Evolutionary conservation across 139 green algal genomes (phyloP).

Genomic region (Choricystis sp.): DNA sequence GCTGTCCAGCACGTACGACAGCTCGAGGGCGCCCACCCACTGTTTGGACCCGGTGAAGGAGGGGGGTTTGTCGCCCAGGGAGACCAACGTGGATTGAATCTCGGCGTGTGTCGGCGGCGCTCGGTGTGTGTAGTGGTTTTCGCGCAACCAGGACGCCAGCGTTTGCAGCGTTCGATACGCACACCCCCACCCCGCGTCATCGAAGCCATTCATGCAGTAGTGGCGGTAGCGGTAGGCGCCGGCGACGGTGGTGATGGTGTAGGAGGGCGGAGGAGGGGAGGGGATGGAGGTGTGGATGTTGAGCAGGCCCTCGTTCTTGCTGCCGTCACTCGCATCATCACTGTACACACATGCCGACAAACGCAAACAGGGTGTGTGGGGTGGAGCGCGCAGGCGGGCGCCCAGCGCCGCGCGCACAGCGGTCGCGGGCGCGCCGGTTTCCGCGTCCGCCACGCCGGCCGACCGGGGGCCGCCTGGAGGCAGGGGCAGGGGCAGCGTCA

Average conservation of each 20-base stretch:
- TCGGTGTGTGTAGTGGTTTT: constrained; percentile 78
- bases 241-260: background rate
- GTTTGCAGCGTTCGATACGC: constrained; percentile 94
- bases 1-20: constrained; percentile 72
- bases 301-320: too few relatives aligned
- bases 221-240: background rate
- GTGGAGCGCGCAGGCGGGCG: too few relatives aligned
- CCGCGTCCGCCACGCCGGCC: too few relatives aligned
- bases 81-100: constrained; percentile 69
- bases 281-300: background rate
- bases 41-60: constrained; percentile 66
- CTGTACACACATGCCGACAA: too few relatives aligned
- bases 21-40: constrained; percentile 92
- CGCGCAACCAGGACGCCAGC: constrained; percentile 75
- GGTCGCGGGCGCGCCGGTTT: too few relatives aligned
- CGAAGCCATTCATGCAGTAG: constrained; percentile 17
- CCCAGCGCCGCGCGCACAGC: too few relatives aligned
- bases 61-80: constrained; percentile 64
- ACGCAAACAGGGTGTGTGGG: too few relatives aligned
- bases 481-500: too few relatives aligned
- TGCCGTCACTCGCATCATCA: too few relatives aligned
- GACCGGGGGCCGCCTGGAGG: too few relatives aligned
- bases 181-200: constrained; percentile 88
- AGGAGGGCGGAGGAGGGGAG: background rate
- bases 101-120: constrained; percentile 53